These are phyloP conservation scores for Aspergillus arachidicola DNA, from an alignment of 2,329 filamentous ascomycete species.

Conservation along the genomic window DNA sequence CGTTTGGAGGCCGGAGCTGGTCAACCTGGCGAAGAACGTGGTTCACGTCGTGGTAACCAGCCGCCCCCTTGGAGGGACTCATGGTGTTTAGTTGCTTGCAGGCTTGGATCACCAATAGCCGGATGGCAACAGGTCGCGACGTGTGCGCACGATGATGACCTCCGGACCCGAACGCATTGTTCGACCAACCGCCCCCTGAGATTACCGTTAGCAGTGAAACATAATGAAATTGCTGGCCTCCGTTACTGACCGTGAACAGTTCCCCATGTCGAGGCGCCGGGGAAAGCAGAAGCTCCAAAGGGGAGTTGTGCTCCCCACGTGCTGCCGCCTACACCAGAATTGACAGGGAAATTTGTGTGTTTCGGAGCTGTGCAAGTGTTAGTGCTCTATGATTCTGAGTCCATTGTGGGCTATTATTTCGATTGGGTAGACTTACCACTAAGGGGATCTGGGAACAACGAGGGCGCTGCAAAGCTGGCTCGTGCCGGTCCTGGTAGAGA, in stretches of 20 bases:
- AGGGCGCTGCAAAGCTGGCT: slow-evolving; percentile 45
- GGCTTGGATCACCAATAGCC: slow-evolving; percentile 74
- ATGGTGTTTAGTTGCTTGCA: slow-evolving; percentile 66
- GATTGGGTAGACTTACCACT: slow-evolving; percentile 36
- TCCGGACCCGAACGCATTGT: slow-evolving; percentile 53
- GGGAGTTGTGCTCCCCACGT: slow-evolving; percentile 41
- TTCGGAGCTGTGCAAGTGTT: slow-evolving; percentile 33
- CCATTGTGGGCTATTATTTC: neutral
- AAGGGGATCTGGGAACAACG: slow-evolving; percentile 48
- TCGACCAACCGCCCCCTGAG: slow-evolving; percentile 48
- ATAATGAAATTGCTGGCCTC: slow-evolving; percentile 1
- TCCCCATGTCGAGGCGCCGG: slow-evolving; percentile 42
- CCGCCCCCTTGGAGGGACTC: slow-evolving; percentile 45
- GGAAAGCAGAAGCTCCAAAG: slow-evolving; percentile 43
- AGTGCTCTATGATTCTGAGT: slow-evolving; percentile 9
- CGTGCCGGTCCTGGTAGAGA: slow-evolving; percentile 44
- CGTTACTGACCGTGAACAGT: slow-evolving; percentile 37
- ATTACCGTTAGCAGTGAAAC: slow-evolving; percentile 20
- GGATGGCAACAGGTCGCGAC: slow-evolving; percentile 68
- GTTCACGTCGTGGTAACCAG: slow-evolving; percentile 71
- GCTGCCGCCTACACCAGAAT: slow-evolving; percentile 31
- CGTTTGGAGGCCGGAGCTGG: slow-evolving; percentile 62
- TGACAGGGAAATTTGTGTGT: slow-evolving; percentile 35
- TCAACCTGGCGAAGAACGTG: slow-evolving; percentile 66
- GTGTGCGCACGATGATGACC: slow-evolving; percentile 54